Evolutionary conservation across 2,329 filamentous ascomycete genomes (phyloP).

Genomic region (Lachnellula hyalina): DNA sequence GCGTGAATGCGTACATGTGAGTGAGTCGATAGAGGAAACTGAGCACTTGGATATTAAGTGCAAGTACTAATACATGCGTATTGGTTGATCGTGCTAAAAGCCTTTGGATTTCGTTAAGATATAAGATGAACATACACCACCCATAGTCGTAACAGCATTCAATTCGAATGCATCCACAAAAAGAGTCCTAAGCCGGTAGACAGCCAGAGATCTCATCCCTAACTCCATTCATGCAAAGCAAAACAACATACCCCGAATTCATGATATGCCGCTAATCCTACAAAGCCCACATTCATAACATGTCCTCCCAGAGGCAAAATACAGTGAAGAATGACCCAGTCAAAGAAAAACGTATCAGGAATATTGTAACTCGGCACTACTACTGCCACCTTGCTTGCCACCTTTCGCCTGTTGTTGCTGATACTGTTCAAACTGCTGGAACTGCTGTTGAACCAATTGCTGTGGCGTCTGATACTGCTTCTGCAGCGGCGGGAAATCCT

Average conservation of each 20-base stretch:
- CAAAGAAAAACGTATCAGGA: conserved; percentile 1
- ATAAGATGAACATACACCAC: not conserved
- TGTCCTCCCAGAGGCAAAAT: not conserved
- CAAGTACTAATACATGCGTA: no score
- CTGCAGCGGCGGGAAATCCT: conserved; percentile 32
- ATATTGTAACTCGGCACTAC: conserved; percentile 28
- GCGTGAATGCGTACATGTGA: no score
- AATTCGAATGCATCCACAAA: not conserved
- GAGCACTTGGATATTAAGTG: no score
- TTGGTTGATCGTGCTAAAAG: not conserved
- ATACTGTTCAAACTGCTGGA: conserved; percentile 26
- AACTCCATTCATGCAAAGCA: conserved; percentile 1
- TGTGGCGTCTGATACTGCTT: conserved; percentile 31
- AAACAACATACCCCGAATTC: not conserved
- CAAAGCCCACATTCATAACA: not conserved
- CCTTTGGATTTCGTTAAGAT: not conserved
- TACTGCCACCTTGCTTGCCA: conserved; percentile 13
- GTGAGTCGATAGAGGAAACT: no score
- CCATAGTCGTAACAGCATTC: not conserved
- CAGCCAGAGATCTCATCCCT: not conserved
- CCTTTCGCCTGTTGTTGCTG: conserved; percentile 24
- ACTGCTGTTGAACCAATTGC: conserved; percentile 30
- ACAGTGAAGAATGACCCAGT: not conserved
- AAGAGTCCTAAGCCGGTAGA: not conserved
- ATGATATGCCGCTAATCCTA: not conserved